Base-by-base conservation (phyloP, 2,329 filamentous ascomycete genomes). In the Trichoderma citrinoviride region DNA sequence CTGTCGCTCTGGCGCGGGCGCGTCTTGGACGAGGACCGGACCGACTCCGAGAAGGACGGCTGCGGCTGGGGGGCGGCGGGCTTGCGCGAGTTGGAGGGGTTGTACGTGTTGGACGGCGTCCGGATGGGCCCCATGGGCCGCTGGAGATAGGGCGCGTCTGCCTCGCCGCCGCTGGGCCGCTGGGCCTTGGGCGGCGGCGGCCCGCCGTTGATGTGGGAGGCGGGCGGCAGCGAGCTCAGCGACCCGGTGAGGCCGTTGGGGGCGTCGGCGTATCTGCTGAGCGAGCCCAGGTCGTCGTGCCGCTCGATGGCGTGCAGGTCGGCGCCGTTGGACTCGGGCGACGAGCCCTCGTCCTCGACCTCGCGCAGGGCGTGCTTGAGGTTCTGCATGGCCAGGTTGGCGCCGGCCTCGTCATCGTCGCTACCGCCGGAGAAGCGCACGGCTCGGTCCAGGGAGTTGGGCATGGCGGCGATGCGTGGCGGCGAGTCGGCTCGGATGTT, bases 61-160 rank as follows among this genome's bases (percentile, higher is more conserved):
- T 78, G 72, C 47, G 77, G 72, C 67, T 77, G 77, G 2, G 84
- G 81, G 15, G 74, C 68, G 12, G 52, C 65, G 23, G 77, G 77
- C 62, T 83, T 81, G 54, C 86, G 80, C 65, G 85, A 83, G 4
- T 83, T 83, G 52, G 89, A 87, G 69, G 88, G 88, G 68, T 90
- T 90, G 75, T 95, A 95, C 37, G 91, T 93, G 74, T 84, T 91
- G 33, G 91, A 94, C 1, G 90, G 90, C 5, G 90, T 93, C 72
- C 91, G 83, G 61, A 85, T 84, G 19, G 90, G 90, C 25, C 82
- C 88, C 6, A 85, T 83, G 17, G 91, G 90, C 69, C 90, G 85
- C 71, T 90, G 87, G 27, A 84, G 82, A 71, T 88, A 80, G 14
- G 62, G 17, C 23, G 50, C 61, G 33, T 66, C 61, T 10, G 37